Evolutionary conservation across 768 basidiomycete species (phyloP), one percentile per base, ranked within the genome.

Genomic region (Pulveroboletus ravenelii): DNA sequence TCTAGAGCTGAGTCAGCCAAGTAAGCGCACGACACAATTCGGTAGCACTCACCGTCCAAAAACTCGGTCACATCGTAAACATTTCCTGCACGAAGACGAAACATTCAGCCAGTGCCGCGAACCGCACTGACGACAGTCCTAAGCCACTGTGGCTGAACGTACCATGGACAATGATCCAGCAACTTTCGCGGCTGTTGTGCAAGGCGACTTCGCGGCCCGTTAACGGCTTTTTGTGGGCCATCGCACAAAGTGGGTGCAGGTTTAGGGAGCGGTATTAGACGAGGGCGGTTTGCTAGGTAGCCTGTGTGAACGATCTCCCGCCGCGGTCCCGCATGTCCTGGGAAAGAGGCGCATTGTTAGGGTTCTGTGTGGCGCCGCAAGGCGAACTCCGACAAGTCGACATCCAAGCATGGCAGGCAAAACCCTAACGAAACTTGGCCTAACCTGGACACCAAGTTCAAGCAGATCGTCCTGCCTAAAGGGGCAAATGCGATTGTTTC

Each of bases 101-200:
- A n/a, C 17, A 12, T 14, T 55, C 42, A 62, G 50, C 17, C 25
- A 38, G 29, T 17, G 31, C 20, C 10, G 0, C 6, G 2, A 39
- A 9, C 8, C 20, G 20, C 20, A 23, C 35, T 1, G 30, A 45
- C 18, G 30, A 38, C 17, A 13, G n/a, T 29, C 14, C 40, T 17
- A 27, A 31, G 15, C 25, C 25, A 46, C 30, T 10, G 45, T 41
- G 18, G 13, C 35, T 29, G 43, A 29, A 27, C 73, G 36, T 55
- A 85, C 88, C 86, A 57, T 92, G 88, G 1, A 93, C 85, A 50
- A 93, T 89, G 52, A 92, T 89, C 86, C 86, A 88, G 57, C 85
- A 85, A 54, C 78, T 81, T 48, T 85, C 78, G 18, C 84, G 69
- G 36, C 65, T 72, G 55, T 78, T 80, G 59, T 84, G 82, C 55